phyloP scores from a whole-genome alignment of 257 asterid species.

The Solanum ahanhuiri region DNA sequence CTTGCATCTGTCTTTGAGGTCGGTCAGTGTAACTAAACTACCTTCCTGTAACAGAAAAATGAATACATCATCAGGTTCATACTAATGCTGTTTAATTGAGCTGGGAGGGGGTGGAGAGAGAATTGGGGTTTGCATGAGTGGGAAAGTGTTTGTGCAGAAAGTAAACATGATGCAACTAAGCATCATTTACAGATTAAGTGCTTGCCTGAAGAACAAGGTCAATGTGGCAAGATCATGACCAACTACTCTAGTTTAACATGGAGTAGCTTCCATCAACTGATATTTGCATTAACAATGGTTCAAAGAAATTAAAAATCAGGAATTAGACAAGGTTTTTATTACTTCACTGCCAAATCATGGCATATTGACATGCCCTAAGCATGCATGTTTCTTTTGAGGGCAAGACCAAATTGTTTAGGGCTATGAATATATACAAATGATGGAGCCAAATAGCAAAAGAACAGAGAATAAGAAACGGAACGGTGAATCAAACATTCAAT shows the following conservation, averaged over 20 bases:
- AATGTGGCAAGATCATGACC: background rate
- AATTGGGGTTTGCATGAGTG: background rate
- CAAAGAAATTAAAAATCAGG: background rate
- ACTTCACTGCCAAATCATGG: background rate
- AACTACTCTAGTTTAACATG: background rate
- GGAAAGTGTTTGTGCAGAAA: background rate
- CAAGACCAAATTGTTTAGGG: background rate
- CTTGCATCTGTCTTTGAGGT: constrained; percentile 53
- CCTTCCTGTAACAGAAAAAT: constrained; percentile 39
- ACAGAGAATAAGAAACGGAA: background rate
- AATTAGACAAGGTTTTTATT: background rate
- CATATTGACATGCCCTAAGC: background rate
- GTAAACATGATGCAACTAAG: background rate
- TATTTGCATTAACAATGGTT: background rate
- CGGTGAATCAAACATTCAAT: background rate
- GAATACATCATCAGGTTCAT: background rate
- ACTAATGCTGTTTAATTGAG: background rate
- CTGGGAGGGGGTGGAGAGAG: background rate
- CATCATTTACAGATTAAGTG: background rate
- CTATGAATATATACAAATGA: background rate
- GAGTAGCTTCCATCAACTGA: background rate
- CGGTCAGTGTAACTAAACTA: constrained; percentile 37
- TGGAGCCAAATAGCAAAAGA: background rate
- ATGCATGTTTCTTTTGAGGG: background rate
- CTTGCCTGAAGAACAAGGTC: background rate